A percentile compares a stretch with the other conserved stretches of the same genome.
phyloP scores from a whole-genome alignment of 345 rosid species.

The rapeseed (Brassica napus) region DNA sequence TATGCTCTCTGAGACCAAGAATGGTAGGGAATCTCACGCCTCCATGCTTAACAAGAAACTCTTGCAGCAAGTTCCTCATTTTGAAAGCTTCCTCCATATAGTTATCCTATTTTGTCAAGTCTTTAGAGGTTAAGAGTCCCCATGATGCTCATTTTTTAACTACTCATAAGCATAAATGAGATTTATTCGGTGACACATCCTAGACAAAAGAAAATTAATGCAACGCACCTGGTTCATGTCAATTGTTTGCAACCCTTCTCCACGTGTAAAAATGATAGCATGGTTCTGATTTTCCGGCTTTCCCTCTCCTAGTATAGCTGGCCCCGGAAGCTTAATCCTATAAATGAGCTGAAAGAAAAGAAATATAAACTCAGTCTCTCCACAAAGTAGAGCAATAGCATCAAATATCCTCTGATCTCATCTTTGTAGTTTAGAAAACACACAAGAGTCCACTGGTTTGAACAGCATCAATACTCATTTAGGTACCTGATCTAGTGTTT shows the following conservation, averaged over 20 bases:
- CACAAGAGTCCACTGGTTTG: not conserved
- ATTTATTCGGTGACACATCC: not conserved
- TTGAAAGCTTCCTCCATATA: constrained; percentile 88
- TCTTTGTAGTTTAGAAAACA: not conserved
- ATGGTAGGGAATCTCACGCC: constrained; percentile 74
- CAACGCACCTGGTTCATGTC: constrained; percentile 62
- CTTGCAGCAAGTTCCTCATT: constrained; percentile 81
- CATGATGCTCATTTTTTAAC: constrained; percentile 5
- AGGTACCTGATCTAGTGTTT: constrained; percentile 70
- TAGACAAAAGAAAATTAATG: not conserved
- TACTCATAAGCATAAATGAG: not conserved
- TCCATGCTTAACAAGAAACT: constrained; percentile 68
- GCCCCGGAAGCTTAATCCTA: constrained; percentile 63
- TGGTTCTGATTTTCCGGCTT: constrained; percentile 72
- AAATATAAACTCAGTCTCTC: constrained; percentile 27
- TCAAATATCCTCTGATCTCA: not conserved
- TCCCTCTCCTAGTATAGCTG: constrained; percentile 60
- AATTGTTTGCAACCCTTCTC: constrained; percentile 63
- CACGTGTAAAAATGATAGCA: constrained; percentile 65
- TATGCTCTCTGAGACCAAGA: constrained; percentile 81
- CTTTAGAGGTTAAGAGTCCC: constrained; percentile 11
- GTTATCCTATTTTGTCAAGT: constrained; percentile 52
- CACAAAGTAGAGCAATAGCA: not conserved
- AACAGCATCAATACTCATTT: not conserved
- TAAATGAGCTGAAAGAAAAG: constrained; percentile 49